Evolutionary conservation across 1,284 basidiomycete species (phyloP).

Genomic region (Cryptococcus sp.): DNA sequence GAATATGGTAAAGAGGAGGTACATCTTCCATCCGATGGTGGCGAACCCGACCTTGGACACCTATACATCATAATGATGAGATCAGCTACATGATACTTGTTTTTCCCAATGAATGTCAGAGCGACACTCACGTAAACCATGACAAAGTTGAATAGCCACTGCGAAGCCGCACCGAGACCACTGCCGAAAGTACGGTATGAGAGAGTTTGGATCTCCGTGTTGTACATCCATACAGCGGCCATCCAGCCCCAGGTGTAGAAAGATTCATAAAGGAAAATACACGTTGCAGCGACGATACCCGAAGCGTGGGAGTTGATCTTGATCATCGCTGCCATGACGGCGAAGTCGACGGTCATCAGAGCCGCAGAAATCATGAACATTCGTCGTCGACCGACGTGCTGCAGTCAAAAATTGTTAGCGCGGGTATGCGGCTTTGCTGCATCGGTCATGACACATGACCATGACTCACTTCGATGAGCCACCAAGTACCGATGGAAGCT

Average conservation of each 20-base stretch:
- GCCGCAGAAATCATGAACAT: constrained; percentile 11
- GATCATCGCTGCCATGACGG: constrained; percentile 12
- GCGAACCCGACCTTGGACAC: constrained; percentile 50
- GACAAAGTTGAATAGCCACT: constrained; percentile 45
- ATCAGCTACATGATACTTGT: background rate
- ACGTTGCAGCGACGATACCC: constrained; percentile 17
- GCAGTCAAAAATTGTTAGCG: too few species aligned
- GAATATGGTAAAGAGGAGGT: constrained; percentile 57
- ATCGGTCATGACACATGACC: too few species aligned
- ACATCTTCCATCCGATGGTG: constrained; percentile 59
- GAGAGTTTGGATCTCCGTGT: background rate
- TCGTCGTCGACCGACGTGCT: constrained; percentile 4
- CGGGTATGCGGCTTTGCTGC: too few species aligned
- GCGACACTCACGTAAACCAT: constrained; percentile 31
- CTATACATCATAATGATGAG: constrained; percentile 56
- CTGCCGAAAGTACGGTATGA: background rate
- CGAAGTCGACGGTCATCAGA: constrained; percentile 10
- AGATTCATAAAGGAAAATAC: constrained; percentile 15
- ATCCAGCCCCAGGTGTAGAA: constrained; percentile 23
- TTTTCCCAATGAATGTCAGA: background rate
- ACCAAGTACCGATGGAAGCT: background rate
- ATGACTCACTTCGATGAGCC: constrained; percentile 17
- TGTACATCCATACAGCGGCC: constrained; percentile 8
- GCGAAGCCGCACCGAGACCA: constrained; percentile 10
- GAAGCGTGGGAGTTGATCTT: constrained; percentile 11